These are phyloP conservation scores for Pseudocercospora crystallina DNA, from an alignment of 2,329 filamentous ascomycete species.

Conservation along the genomic window DNA sequence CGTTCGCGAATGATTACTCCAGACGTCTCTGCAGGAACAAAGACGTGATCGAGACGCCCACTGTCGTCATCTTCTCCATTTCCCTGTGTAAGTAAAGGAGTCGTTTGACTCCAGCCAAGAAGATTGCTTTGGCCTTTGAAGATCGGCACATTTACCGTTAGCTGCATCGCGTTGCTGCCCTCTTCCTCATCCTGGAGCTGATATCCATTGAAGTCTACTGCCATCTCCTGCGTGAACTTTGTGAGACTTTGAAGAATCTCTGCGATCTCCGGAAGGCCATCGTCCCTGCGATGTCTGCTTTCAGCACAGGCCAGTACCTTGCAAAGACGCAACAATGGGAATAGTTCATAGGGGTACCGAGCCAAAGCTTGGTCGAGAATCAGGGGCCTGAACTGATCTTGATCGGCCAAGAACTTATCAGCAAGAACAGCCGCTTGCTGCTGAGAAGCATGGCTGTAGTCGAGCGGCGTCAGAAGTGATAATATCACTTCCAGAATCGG, in stretches of 20 bases:
- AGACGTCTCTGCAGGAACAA: slow-evolving; percentile 55
- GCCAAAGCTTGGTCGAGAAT: slow-evolving; percentile 68
- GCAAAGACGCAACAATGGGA: slow-evolving; percentile 63
- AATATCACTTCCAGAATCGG: slow-evolving; percentile 69
- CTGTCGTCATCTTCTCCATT: slow-evolving; percentile 7
- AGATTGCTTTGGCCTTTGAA: slow-evolving; percentile 43
- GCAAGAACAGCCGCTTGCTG: slow-evolving; percentile 34
- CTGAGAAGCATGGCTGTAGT: slow-evolving; percentile 4
- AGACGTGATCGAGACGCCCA: not conserved
- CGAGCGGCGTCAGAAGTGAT: slow-evolving; percentile 52
- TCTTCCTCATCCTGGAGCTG: slow-evolving; percentile 80
- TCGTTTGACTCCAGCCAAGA: no score
- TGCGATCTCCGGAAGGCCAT: slow-evolving; percentile 12
- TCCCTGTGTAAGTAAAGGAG: not conserved
- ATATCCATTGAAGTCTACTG: slow-evolving; percentile 70
- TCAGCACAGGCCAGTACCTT: slow-evolving; percentile 23
- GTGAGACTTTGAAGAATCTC: slow-evolving; percentile 64
- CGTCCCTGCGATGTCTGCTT: not conserved
- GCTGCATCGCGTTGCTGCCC: slow-evolving; percentile 73
- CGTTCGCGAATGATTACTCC: slow-evolving; percentile 75
- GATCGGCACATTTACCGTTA: slow-evolving; percentile 64
- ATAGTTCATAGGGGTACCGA: slow-evolving; percentile 82
- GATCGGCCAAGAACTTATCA: slow-evolving; percentile 58
- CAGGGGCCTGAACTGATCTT: slow-evolving; percentile 52
- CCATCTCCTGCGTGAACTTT: slow-evolving; percentile 76